These are phyloP conservation scores for Wallacemonas sp. DNA, from an alignment of 208 protist species.

Conservation along the genomic window DNA sequence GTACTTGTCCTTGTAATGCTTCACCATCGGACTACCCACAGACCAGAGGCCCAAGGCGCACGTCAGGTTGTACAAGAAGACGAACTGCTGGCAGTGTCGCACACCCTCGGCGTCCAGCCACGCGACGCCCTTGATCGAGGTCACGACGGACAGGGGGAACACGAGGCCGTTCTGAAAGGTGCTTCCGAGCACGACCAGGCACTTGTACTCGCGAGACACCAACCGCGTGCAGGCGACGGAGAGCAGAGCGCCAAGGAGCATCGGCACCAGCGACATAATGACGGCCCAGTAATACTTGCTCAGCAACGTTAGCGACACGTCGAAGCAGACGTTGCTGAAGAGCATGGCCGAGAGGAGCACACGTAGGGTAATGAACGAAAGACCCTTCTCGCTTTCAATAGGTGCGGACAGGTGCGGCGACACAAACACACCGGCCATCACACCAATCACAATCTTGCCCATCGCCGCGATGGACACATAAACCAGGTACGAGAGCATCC, in stretches of 20 bases:
- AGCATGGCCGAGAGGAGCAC: slow-evolving; percentile 31
- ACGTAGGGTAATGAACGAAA: slow-evolving; percentile 32
- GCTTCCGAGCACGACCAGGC: slow-evolving; percentile 38
- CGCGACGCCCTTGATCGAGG: slow-evolving; percentile 32
- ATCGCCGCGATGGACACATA: slow-evolving; percentile 21
- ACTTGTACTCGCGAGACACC: slow-evolving; percentile 28
- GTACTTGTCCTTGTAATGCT: slow-evolving; percentile 34
- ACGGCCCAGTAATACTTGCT: slow-evolving; percentile 47
- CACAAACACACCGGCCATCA: slow-evolving; percentile 21
- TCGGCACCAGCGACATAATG: slow-evolving; percentile 51
- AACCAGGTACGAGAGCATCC: slow-evolving; percentile 5
- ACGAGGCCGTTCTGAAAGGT: slow-evolving; percentile 57
- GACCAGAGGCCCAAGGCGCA: slow-evolving; percentile 49
- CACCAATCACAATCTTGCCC: slow-evolving; percentile 25
- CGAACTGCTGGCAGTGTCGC: slow-evolving; percentile 33
- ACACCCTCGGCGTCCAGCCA: slow-evolving; percentile 31
- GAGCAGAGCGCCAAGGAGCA: slow-evolving; percentile 30
- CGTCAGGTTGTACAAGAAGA: slow-evolving; percentile 48
- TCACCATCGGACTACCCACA: slow-evolving; percentile 40
- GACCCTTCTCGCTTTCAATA: slow-evolving; percentile 23
- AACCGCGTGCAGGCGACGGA: slow-evolving; percentile 19
- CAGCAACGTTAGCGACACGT: slow-evolving; percentile 35
- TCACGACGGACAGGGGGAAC: slow-evolving; percentile 38
- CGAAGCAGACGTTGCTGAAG: slow-evolving; percentile 26
- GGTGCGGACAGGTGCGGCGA: slow-evolving; percentile 17